Percentiles rank a stretch among this genome's conserved stretches.
Evolutionary conservation across 2,329 filamentous ascomycete genomes (phyloP).

Genomic region (Stemphylium lycopersici): DNA sequence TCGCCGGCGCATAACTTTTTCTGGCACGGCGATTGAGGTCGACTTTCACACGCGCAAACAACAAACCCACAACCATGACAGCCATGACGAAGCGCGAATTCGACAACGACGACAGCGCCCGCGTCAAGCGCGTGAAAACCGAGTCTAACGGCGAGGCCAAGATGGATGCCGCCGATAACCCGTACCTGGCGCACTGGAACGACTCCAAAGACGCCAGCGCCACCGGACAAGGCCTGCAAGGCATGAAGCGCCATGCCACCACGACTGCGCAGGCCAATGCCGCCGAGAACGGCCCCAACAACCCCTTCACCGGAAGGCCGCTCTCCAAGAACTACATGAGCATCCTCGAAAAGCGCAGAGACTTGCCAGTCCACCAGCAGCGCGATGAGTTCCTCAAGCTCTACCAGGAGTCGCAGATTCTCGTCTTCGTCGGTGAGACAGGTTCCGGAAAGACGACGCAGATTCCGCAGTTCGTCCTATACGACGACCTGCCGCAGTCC

Average conservation of each 20-base stretch:
- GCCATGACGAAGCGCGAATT: constrained; percentile 63
- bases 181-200: constrained; percentile 91
- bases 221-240: constrained; percentile 57
- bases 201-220: constrained; percentile 52
- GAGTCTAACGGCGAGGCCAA: constrained; percentile 40
- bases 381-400: constrained; percentile 91
- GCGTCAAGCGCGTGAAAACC: constrained; percentile 59
- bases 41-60: constrained; percentile 10
- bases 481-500: constrained; percentile 89
- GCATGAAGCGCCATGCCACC: constrained; percentile 78
- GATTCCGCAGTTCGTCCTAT: constrained; percentile 97
- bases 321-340: constrained; percentile 87
- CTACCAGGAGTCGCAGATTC: constrained; percentile 92
- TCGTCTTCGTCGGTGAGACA: constrained; percentile 98
- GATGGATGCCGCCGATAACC: constrained; percentile 69
- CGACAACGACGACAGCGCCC: constrained; percentile 55
- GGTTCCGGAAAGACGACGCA: constrained; percentile 99
- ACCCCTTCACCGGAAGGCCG: constrained; percentile 80
- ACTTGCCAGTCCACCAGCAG: constrained; percentile 90
- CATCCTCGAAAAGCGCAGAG: constrained; percentile 82
- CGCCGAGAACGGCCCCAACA: constrained; percentile 80
- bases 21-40: constrained; percentile 2
- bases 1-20: constrained; percentile 31
- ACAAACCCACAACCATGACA: constrained; percentile 13
- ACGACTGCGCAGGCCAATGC: constrained; percentile 75